Evolutionary conservation across 2,329 filamentous ascomycete genomes (phyloP), one percentile per base, ranked within the genome.

Genomic region (Botrytis fragariae): DNA sequence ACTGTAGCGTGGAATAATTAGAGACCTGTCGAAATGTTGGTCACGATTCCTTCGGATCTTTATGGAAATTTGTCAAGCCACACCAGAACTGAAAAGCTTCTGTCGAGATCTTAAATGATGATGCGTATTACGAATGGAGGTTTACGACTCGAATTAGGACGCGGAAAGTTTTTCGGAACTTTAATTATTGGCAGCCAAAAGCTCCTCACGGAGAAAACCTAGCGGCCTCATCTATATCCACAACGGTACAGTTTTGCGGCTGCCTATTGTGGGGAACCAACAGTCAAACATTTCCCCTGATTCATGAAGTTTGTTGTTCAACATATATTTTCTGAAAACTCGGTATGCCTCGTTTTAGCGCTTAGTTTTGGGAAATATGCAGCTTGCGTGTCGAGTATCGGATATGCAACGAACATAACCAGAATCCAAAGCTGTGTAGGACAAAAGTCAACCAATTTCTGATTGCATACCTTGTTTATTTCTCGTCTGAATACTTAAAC

Each of bases 291-390:
- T 29, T 8, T 54, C 25, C 64, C 45, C 35, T 64, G 64, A 14
- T 68, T 54, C 10, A 39, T 20, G 18, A 14, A 29, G 93, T 94
- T 54, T 20, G 16, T 35, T 29, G 35, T 29, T 22, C 37, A 29
- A 20, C 3, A 37, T 39, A 39, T 4, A 54, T 68, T 1, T 8
- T 29, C 35, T 22, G 18, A 22, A 4, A 29, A 14, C 5, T 22
- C 35, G 29, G 45, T 57, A 68, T 54, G 48, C 48, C 48, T 68
- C 25, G 32, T 68, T 57, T 68, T 42, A 29, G 35, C 64, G 45
- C 45, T 5, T 22, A 9, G 7, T 54, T 48, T 44, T 8, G 39
- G 37, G 16, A 63, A 12, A 44, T 44, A 10, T 68, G 64, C 64
- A 68, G 18, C 14, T 51, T 39, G 60, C 25, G 25, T 29, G 25